Evolutionary conservation across 164 flowering plant genomes (phyloP).

Genomic region (Akebia trifoliata): DNA sequence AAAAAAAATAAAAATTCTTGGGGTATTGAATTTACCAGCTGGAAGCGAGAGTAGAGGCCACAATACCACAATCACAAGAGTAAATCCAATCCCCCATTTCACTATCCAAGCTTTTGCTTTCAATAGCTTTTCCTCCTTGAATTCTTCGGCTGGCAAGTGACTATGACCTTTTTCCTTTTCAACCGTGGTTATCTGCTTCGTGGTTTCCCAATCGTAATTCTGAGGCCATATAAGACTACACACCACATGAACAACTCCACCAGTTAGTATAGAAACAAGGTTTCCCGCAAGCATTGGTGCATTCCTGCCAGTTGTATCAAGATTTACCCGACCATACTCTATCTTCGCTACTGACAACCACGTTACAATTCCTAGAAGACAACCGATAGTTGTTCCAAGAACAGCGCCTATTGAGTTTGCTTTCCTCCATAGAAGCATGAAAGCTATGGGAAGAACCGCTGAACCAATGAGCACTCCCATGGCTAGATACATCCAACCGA

Average conservation of each 20-base stretch:
- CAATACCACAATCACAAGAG: conserved; percentile 59
- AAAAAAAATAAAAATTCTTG: background rate
- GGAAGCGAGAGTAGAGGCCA: conserved; percentile 93
- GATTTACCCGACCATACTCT: conserved; percentile 71
- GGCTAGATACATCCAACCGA: conserved; percentile 98
- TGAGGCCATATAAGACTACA: conserved; percentile 74
- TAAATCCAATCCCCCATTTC: conserved; percentile 91
- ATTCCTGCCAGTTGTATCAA: conserved; percentile 90
- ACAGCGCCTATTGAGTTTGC: conserved; percentile 87
- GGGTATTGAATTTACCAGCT: conserved; percentile 40
- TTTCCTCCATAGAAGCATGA: conserved; percentile 89
- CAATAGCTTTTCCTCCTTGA: conserved; percentile 53
- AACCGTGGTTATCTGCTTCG: conserved; percentile 72
- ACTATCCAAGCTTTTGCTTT: conserved; percentile 81
- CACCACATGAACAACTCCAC: conserved; percentile 71
- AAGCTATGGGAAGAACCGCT: conserved; percentile 83
- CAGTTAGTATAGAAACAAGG: conserved; percentile 74
- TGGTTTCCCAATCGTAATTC: conserved; percentile 81
- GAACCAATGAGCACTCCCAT: conserved; percentile 92
- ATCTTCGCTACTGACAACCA: conserved; percentile 65
- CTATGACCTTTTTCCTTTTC: conserved; percentile 61
- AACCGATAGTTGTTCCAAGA: conserved; percentile 56
- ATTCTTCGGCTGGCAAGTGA: conserved; percentile 65
- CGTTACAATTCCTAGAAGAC: conserved; percentile 61
- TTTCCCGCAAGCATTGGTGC: conserved; percentile 97